Conservation (phyloP, 257 asterid species). For the Lavandula angustifolia region DNA sequence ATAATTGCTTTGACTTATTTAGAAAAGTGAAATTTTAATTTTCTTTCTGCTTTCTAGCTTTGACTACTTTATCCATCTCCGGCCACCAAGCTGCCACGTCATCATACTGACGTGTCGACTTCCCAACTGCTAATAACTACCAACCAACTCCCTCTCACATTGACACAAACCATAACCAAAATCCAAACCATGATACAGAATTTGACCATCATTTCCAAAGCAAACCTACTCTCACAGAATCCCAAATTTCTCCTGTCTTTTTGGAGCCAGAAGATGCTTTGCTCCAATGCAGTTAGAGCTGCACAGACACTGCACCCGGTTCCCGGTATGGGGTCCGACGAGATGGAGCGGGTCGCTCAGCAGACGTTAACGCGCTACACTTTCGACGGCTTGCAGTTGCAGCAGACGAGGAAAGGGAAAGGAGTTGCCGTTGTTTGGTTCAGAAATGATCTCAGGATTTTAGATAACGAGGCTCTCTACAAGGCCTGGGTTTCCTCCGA, state of each 20-base stretch:
- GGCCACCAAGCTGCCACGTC: constrained; percentile 50
- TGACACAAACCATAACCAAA: constrained; percentile 13
- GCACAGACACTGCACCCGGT: constrained; percentile 51
- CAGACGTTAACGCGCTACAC: constrained; percentile 51
- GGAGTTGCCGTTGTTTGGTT: constrained; percentile 93
- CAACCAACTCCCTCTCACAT: constrained; percentile 31
- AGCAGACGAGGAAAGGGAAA: constrained; percentile 57
- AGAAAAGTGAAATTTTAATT: too few relatives aligned
- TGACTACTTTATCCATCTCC: background rate
- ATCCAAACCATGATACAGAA: constrained; percentile 38
- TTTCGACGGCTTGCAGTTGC: constrained; percentile 32
- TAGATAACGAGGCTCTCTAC: constrained; percentile 80
- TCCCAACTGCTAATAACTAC: constrained; percentile 47
- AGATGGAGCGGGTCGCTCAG: constrained; percentile 55
- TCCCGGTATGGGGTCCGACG: constrained; percentile 61
- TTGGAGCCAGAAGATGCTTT: constrained; percentile 33
- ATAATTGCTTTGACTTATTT: too few relatives aligned
- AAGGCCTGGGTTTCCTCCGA: constrained; percentile 83
- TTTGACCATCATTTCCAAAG: constrained; percentile 32
- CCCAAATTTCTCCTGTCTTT: constrained; percentile 9
- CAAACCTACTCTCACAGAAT: constrained; percentile 23
- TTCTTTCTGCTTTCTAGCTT: too few relatives aligned
- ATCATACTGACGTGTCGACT: constrained; percentile 38
- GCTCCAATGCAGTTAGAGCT: constrained; percentile 43
- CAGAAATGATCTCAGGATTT: constrained; percentile 78